Evolutionary conservation across 108 stramenopile genomes (phyloP).

Genomic region (Fragilariopsis cylindrus): DNA sequence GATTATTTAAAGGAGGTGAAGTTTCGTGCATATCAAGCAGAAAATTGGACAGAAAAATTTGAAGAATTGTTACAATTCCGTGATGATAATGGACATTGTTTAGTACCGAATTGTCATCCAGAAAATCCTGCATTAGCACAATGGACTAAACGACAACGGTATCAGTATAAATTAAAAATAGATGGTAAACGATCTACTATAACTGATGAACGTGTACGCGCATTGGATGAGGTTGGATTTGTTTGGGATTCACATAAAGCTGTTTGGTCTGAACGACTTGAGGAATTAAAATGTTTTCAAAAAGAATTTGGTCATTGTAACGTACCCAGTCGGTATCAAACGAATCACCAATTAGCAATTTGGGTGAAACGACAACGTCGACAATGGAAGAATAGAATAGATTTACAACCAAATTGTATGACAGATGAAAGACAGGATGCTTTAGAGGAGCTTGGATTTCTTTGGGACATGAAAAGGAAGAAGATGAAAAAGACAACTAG

Average conservation of each 20-base stretch:
- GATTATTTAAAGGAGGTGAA: conserved; percentile 4
- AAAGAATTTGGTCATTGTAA: conserved; percentile 29
- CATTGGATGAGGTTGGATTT: conserved; percentile 41
- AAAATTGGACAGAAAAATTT: conserved; percentile 57
- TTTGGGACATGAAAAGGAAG: conserved; percentile 12
- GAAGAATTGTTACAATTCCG: conserved; percentile 43
- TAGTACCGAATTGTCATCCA: conserved; percentile 33
- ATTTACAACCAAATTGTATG: conserved; percentile 43
- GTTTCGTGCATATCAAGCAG: conserved; percentile 37
- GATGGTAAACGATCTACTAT: conserved; percentile 48
- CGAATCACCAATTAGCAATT: conserved; percentile 37
- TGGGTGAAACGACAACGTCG: conserved; percentile 51
- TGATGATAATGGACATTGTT: conserved; percentile 48
- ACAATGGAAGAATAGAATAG: conserved; percentile 44
- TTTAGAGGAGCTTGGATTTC: conserved; percentile 6
- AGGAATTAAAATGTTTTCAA: conserved; percentile 35
- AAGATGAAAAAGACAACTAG: background rate
- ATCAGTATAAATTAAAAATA: conserved; percentile 44
- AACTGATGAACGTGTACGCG: conserved; percentile 43
- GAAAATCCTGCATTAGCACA: conserved; percentile 32
- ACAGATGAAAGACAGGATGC: conserved; percentile 42
- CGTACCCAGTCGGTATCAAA: conserved; percentile 22
- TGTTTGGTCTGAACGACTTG: conserved; percentile 37
- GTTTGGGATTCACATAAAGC: conserved; percentile 39
- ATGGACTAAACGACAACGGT: conserved; percentile 50